A percentile compares a stretch with the other conserved stretches of the same genome.
Conservation (phyloP, 257 asterid species). For the Nicotiana knightiana region DNA sequence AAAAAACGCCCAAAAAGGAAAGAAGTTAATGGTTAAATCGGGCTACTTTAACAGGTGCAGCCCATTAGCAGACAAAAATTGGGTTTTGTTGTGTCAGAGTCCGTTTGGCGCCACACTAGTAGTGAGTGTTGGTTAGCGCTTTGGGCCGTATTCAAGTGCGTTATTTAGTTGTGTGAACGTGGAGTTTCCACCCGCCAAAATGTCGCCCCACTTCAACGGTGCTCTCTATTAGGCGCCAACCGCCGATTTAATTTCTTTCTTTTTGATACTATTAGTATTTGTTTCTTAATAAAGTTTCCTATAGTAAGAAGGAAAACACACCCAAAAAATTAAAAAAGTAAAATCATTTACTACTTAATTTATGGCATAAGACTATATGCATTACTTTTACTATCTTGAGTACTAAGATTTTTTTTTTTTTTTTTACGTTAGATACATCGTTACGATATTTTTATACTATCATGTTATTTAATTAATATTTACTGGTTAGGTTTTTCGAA, state of each 20-base stretch:
- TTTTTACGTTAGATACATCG: no score
- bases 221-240: slow-evolving; percentile 28
- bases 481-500: no score
- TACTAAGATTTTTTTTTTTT: no score
- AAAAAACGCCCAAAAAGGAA: no score
- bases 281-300: not conserved
- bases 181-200: slow-evolving; percentile 20
- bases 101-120: not conserved
- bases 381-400: not conserved
- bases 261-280: not conserved
- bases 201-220: slow-evolving; percentile 19
- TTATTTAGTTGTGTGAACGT: not conserved
- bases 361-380: not conserved
- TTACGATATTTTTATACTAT: no score
- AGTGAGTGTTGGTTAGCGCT: not conserved
- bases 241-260: not conserved
- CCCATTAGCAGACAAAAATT: not conserved
- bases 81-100: not conserved
- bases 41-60: not conserved
- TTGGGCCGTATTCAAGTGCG: not conserved
- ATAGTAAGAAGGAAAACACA: not conserved
- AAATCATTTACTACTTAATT: not conserved
- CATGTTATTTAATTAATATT: no score
- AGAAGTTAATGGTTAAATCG: not conserved
- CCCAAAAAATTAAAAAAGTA: not conserved